Evolutionary conservation across 306 rosid species (phyloP).

Genomic region (Cicer bijugum): DNA sequence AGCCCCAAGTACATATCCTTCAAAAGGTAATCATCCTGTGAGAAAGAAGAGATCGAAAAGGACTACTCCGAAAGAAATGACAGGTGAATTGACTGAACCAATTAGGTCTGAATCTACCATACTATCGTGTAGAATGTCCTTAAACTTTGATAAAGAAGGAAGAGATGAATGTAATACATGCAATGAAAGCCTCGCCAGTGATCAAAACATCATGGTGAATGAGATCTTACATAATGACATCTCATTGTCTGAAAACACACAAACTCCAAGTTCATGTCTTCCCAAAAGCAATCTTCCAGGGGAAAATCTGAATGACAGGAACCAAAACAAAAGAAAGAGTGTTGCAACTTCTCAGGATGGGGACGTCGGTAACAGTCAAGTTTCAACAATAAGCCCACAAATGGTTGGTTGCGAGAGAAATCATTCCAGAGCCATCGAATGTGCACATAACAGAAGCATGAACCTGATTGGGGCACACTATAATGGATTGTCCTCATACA

Average conservation of each 20-base stretch:
- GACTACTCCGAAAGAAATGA: conserved; percentile 44
- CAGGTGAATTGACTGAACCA: conserved; percentile 42
- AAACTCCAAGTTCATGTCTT: conserved; percentile 37
- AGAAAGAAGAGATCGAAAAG: conserved; percentile 52
- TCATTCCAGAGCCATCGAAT: conserved; percentile 37
- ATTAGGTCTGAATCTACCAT: conserved; percentile 39
- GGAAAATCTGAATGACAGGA: conserved; percentile 40
- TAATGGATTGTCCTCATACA: conserved; percentile 50
- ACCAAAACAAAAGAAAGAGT: conserved; percentile 41
- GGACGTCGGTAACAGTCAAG: conserved; percentile 46
- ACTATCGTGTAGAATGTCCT: conserved; percentile 56
- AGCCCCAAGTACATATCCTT: conserved; percentile 32
- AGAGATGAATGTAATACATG: conserved; percentile 46
- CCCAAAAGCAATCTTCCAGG: conserved; percentile 34
- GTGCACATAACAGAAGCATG: conserved; percentile 44
- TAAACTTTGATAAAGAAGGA: conserved; percentile 50
- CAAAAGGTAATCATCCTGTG: conserved; percentile 37
- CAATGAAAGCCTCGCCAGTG: conserved; percentile 41
- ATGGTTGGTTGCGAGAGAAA: conserved; percentile 47
- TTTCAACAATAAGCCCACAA: conserved; percentile 38
- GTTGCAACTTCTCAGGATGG: conserved; percentile 41
- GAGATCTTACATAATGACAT: conserved; percentile 37
- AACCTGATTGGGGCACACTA: conserved; percentile 50
- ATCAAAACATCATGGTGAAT: conserved; percentile 41
- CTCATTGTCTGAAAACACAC: conserved; percentile 41